Conservation (phyloP, 345 rosid species). For the Gossypium bickii region DNA sequence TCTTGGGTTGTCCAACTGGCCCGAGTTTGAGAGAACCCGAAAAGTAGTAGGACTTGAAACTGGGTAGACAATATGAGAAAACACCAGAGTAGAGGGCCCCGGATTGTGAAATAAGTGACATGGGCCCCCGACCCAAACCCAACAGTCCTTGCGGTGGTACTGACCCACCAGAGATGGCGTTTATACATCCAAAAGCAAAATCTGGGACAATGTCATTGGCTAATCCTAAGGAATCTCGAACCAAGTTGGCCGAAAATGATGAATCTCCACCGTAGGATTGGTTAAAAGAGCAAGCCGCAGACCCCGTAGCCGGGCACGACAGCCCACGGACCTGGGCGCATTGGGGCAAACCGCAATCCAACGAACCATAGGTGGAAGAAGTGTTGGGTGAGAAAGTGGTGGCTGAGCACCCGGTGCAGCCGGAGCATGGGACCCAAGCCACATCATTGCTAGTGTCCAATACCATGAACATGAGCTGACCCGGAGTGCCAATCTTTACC, state of each 20-base stretch:
- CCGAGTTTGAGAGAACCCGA: conserved; percentile 85
- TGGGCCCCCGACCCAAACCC: conserved; percentile 84
- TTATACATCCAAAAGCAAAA: conserved; percentile 67
- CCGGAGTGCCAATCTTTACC: conserved; percentile 74
- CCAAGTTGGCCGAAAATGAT: conserved; percentile 59
- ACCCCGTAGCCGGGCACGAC: conserved; percentile 55
- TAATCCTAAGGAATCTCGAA: conserved; percentile 49
- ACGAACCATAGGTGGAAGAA: conserved; percentile 47
- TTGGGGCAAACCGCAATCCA: conserved; percentile 65
- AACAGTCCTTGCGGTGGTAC: conserved; percentile 77
- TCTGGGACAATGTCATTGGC: conserved; percentile 44
- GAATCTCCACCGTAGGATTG: conserved; percentile 92
- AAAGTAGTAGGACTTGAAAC: conserved; percentile 74
- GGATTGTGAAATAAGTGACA: conserved; percentile 68
- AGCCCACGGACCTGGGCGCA: conserved; percentile 65
- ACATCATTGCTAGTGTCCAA: conserved; percentile 74
- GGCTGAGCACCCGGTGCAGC: conserved; percentile 61
- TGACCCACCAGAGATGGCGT: conserved; percentile 48
- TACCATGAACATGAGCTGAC: conserved; percentile 80
- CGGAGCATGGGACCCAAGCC: conserved; percentile 78
- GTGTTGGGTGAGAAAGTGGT: conserved; percentile 45
- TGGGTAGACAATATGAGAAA: conserved; percentile 86
- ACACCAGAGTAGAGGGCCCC: conserved; percentile 62
- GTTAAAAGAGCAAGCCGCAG: conserved; percentile 58
- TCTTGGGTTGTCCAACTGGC: conserved; percentile 59